Conservation (phyloP, 23 red algal species). For the Gracilaria domingensis region DNA sequence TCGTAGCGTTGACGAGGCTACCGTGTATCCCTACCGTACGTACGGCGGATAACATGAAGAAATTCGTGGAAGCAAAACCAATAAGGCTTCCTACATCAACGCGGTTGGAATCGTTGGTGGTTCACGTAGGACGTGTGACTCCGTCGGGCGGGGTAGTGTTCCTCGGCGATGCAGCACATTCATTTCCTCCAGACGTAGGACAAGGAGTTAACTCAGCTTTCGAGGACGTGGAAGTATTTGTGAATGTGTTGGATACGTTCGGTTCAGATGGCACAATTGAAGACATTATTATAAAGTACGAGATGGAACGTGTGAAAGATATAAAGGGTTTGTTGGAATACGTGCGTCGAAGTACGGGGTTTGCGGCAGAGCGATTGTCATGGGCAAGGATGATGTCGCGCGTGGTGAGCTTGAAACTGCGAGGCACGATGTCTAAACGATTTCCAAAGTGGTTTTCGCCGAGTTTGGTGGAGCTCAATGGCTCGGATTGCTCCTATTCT, state of each 20-base stretch:
- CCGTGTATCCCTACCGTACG: slow-evolving; percentile 49
- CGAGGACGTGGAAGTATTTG: slow-evolving; percentile 58
- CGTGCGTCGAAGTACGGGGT: background rate
- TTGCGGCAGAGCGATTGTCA: background rate
- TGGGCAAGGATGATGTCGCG: background rate
- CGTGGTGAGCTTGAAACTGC: background rate
- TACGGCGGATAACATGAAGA: slow-evolving; percentile 49
- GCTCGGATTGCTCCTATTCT: background rate
- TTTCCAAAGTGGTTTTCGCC: background rate
- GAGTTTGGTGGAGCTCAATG: background rate
- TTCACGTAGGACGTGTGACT: background rate
- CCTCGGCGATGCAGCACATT: slow-evolving; percentile 73
- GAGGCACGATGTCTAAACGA: background rate
- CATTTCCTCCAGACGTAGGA: slow-evolving; percentile 57
- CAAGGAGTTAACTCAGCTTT: slow-evolving; percentile 62
- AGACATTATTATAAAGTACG: slow-evolving; percentile 50
- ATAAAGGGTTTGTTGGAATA: slow-evolving; percentile 36
- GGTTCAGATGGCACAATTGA: slow-evolving; percentile 2
- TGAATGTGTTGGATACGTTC: slow-evolving; percentile 18
- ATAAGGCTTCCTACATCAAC: slow-evolving; percentile 1
- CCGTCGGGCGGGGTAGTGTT: slow-evolving; percentile 36
- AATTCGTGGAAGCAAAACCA: slow-evolving; percentile 32
- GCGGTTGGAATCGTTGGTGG: slow-evolving; percentile 38
- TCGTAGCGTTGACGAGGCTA: too few relatives aligned
- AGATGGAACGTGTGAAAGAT: slow-evolving; percentile 33